Conservation (phyloP, 345 rosid genomes). For the Punica granatum region DNA sequence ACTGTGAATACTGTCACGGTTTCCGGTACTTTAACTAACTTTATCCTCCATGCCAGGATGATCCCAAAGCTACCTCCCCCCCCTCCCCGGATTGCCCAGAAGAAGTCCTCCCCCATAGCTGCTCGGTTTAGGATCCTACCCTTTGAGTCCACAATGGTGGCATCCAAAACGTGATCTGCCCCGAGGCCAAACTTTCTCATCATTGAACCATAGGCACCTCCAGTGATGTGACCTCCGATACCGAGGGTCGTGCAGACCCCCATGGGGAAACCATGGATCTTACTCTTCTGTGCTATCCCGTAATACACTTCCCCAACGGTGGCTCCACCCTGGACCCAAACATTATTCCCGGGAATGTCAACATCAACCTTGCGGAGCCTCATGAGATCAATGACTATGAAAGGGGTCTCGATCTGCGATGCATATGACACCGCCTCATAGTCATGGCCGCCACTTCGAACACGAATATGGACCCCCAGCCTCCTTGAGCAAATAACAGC, state of each 20-base stretch:
- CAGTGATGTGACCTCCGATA: constrained; percentile 38
- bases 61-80: constrained; percentile 53
- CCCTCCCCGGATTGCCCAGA: constrained; percentile 59
- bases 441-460: constrained; percentile 30
- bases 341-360: constrained; percentile 22
- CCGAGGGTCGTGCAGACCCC: constrained; percentile 44
- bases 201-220: constrained; percentile 55
- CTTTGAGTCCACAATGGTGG: constrained; percentile 33
- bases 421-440: constrained; percentile 22
- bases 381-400: constrained; percentile 34
- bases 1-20: constrained; percentile 31
- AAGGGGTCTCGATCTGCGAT: constrained; percentile 17
- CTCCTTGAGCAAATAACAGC: constrained; percentile 17
- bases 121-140: constrained; percentile 35
- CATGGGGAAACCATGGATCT: constrained; percentile 31
- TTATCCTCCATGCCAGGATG: constrained; percentile 36
- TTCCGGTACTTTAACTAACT: constrained; percentile 39
- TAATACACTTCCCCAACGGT: constrained; percentile 45
- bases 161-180: constrained; percentile 45
- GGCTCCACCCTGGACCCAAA: constrained; percentile 51
- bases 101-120: constrained; percentile 43
- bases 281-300: constrained; percentile 33
- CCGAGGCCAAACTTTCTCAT: constrained; percentile 47
- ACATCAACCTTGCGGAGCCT: constrained; percentile 31
- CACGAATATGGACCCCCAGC: constrained; percentile 14